Conservation (phyloP, 345 rosid genomes). For the Turritis glabra region DNA sequence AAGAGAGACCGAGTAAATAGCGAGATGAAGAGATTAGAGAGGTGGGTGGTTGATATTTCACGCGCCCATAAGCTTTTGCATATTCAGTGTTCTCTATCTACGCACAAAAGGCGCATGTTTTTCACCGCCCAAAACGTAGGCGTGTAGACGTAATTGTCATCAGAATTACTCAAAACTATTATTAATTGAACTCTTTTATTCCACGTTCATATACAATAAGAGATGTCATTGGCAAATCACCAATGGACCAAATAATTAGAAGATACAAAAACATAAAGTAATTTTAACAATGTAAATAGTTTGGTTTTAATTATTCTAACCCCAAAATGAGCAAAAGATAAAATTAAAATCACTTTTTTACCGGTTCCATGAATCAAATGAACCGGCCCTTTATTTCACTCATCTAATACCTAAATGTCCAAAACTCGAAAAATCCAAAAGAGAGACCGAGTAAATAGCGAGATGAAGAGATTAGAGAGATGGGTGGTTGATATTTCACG, state of each 20-base stretch:
- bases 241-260: background rate
- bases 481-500: too few species aligned
- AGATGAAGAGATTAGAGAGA: too few species aligned
- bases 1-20: too few species aligned
- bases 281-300: background rate
- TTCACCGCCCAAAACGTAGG: background rate
- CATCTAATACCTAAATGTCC: background rate
- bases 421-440: too few species aligned
- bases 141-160: background rate
- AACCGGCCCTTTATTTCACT: slow-evolving; percentile 17
- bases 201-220: background rate
- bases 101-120: slow-evolving; percentile 1
- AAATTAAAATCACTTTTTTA: background rate
- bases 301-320: background rate
- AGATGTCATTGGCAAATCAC: too few species aligned
- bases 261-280: background rate
- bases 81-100: background rate
- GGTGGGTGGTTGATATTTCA: slow-evolving; percentile 28
- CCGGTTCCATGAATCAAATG: background rate
- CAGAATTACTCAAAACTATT: too few species aligned
- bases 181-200: background rate
- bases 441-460: too few species aligned
- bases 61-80: slow-evolving; percentile 6
- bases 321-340: background rate
- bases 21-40: slow-evolving; percentile 1